Percentiles rank a stretch among this genome's conserved stretches.
phyloP scores from a whole-genome alignment of 768 basidiomycete genomes.

The Boletus reticuloceps region DNA sequence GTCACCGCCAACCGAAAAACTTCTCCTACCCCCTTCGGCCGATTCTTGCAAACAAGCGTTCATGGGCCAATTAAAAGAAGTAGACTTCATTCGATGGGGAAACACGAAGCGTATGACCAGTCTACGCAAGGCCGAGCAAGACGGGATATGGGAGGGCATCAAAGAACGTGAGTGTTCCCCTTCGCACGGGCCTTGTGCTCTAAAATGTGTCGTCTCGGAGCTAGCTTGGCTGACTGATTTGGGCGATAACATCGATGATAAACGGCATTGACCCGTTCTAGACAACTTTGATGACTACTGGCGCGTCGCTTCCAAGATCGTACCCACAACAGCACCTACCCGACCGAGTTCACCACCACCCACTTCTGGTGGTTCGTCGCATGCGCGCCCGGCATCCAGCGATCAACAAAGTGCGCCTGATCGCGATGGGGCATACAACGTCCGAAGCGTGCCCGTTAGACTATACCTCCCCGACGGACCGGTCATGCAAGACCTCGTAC shows the following conservation, averaged over 20 bases:
- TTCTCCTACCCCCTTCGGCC: constrained; percentile 73
- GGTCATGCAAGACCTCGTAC: constrained; percentile 85
- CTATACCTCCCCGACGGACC: constrained; percentile 90
- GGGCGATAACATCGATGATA: constrained; percentile 12
- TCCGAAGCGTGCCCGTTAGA: constrained; percentile 85
- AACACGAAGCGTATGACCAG: constrained; percentile 93
- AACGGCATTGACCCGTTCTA: constrained; percentile 32
- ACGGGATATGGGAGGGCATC: constrained; percentile 96
- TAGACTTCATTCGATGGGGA: constrained; percentile 96
- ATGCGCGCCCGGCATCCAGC: constrained; percentile 61
- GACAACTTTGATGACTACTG: constrained; percentile 97
- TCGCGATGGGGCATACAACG: constrained; percentile 82
- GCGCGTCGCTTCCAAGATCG: constrained; percentile 90
- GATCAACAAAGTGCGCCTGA: constrained; percentile 55
- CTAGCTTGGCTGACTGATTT: constrained; percentile 24
- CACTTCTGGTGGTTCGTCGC: constrained; percentile 54
- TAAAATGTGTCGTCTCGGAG: constrained; percentile 6
- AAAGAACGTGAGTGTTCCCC: constrained; percentile 73
- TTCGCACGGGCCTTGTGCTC: constrained; percentile 20
- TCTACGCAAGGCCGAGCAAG: constrained; percentile 87
- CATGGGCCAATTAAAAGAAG: constrained; percentile 95
- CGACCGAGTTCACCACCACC: constrained; percentile 57
- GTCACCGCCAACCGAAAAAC: constrained; percentile 82
- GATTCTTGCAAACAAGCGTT: constrained; percentile 92
- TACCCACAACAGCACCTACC: constrained; percentile 70